phyloP scores from a whole-genome alignment of 352 stramenopile genomes.

The Phytophthora fragariae region DNA sequence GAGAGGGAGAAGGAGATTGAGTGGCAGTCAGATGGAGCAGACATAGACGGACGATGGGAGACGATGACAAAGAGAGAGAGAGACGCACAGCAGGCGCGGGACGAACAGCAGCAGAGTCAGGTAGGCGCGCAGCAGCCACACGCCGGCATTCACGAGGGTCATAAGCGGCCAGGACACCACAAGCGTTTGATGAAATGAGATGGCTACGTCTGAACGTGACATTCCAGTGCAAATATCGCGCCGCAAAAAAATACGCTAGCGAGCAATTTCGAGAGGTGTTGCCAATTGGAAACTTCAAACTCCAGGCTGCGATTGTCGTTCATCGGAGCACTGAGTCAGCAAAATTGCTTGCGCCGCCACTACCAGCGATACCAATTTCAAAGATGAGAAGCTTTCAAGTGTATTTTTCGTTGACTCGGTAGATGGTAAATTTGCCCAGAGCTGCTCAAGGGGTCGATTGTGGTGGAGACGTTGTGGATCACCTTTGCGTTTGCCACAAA shows the following conservation, averaged over 20 bases:
- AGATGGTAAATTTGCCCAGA: no score
- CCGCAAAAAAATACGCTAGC: neutral
- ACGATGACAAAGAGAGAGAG: neutral
- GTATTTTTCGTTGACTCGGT: neutral
- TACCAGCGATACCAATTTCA: neutral
- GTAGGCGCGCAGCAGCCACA: constrained; percentile 72
- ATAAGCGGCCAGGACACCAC: constrained; percentile 14
- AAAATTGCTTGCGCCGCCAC: no score
- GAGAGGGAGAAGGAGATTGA: constrained; percentile 9
- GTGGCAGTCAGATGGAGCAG: constrained; percentile 26
- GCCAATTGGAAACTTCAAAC: no score
- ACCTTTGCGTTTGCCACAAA: neutral
- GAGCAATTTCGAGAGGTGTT: no score
- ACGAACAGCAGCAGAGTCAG: constrained; percentile 70
- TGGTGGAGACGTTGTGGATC: no score
- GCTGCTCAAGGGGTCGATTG: no score
- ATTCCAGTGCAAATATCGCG: neutral
- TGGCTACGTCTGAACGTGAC: neutral
- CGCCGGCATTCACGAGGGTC: constrained; percentile 35
- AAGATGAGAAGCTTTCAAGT: neutral
- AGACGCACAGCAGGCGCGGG: constrained; percentile 67
- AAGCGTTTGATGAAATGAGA: neutral
- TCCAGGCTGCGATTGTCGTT: no score
- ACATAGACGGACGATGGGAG: constrained; percentile 36
- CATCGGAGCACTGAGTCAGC: no score